Base-by-base conservation (phyloP, 2,329 filamentous ascomycete species). In the Alternaria ventricosa region DNA sequence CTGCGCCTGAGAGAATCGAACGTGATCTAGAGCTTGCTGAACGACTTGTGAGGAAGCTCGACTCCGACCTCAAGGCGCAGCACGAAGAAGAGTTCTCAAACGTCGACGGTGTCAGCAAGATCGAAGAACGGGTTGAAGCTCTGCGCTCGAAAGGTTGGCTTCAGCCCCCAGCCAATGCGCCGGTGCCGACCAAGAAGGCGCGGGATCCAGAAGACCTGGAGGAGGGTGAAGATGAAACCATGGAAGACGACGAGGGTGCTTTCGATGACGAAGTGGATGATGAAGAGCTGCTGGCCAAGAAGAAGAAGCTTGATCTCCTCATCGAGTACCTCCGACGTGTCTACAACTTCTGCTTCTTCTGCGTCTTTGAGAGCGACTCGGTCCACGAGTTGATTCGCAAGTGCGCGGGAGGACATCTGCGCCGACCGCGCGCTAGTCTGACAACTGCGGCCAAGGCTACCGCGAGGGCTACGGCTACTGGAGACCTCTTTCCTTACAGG, bases 291-390 rank as follows among this genome's bases (percentile, higher is more conserved):
- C 80, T 97, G 58, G 87, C 90, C 44, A 96, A 97, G 85, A 98
- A 98, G 87, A 98, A 99, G 85, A 94, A 96, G 75, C 88, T 99
- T 54, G 96, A 99, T 81, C 85, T 99, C 36, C 87, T 97, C 79
- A 96, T 98, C 57, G 96, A 99, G 82, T 99, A 99, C 79, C 87
- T 99, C 63, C 93, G 96, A 56, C 90, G 96, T 15, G 96, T 99
- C 56, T 97, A 96, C 86, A 97, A 96, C 82, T 98, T 99, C 83
- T 99, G 96, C 84, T 97, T 99, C 85, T 99, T 98, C 84, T 99
- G 96, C 79, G 96, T 99, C 6, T 98, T 99, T 71, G 96, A 99
- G 82, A 96, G 94, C 76, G 96, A 99, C 80, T 98, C 95, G 0
- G 90, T 98, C 22, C 96, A 99, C 75, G 96, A 99, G 82, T 85